Percentiles rank a stretch among this genome's conserved stretches.
phyloP scores from a whole-genome alignment of 176 grass and related monocot species.

The Elaeis guineensis region DNA sequence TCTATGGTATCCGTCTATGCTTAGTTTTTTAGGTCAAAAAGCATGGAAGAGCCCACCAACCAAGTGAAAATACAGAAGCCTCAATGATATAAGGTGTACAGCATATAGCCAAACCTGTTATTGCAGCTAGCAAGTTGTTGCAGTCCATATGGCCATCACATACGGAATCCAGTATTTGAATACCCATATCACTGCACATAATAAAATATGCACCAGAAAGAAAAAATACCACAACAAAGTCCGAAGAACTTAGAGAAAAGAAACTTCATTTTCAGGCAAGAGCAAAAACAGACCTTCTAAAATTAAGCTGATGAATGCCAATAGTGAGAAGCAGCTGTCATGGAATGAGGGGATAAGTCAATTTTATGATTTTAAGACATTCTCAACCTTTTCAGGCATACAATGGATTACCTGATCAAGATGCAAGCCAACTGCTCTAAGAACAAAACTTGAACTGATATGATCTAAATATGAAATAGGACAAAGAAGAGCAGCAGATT shows the following conservation, averaged over 20 bases:
- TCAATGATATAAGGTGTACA: neutral
- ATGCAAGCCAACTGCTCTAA: constrained; percentile 72
- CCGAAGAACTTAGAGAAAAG: constrained; percentile 8
- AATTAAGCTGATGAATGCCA: constrained; percentile 89
- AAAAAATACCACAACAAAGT: constrained; percentile 13
- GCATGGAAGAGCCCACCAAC: too few relatives aligned
- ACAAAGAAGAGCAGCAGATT: constrained; percentile 88
- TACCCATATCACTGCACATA: constrained; percentile 39
- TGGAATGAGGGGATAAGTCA: neutral
- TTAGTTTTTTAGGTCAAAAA: too few relatives aligned
- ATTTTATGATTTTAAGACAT: neutral
- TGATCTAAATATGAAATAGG: constrained; percentile 96
- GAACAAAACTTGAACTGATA: constrained; percentile 66
- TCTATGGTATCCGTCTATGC: too few relatives aligned
- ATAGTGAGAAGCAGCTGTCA: constrained; percentile 67
- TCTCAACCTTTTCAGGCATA: neutral
- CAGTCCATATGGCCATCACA: constrained; percentile 73
- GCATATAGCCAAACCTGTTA: constrained; percentile 51
- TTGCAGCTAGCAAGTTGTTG: constrained; percentile 61
- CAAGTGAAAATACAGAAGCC: too few relatives aligned
- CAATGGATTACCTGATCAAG: constrained; percentile 70
- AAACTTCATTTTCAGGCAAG: neutral
- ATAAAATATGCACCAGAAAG: constrained; percentile 5
- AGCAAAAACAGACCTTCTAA: constrained; percentile 49
- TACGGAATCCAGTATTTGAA: constrained; percentile 71